A percentile compares a stretch with the other conserved stretches of the same genome.
phyloP scores from a whole-genome alignment of 1,139 yeast species.

The Geotrichum reessii region DNA sequence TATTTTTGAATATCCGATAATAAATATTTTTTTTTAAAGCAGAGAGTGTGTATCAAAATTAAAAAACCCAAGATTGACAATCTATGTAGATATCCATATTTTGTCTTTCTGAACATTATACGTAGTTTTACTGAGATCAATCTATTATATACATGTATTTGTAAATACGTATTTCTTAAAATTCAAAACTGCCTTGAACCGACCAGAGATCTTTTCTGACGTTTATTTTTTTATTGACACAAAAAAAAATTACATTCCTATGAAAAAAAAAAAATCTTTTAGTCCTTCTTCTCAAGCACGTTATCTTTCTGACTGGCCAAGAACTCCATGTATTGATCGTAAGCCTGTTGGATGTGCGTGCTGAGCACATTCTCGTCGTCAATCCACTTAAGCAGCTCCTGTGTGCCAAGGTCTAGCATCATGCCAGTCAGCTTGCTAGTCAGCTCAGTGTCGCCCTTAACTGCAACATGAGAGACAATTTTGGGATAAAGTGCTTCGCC shows the following conservation, averaged over 20 bases:
- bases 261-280: neutral
- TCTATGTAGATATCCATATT: neutral
- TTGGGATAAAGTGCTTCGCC: slow-evolving; percentile 92
- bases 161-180: too few relatives aligned
- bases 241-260: neutral
- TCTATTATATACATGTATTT: too few relatives aligned
- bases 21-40: too few relatives aligned
- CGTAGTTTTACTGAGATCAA: too few relatives aligned
- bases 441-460: slow-evolving; percentile 72
- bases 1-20: too few relatives aligned
- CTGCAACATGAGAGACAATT: slow-evolving; percentile 72
- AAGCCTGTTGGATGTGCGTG: slow-evolving; percentile 84
- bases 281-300: neutral
- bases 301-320: slow-evolving; percentile 6
- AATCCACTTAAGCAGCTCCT: slow-evolving; percentile 76
- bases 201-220: too few relatives aligned
- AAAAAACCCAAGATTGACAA: neutral
- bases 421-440: slow-evolving; percentile 95
- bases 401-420: slow-evolving; percentile 86
- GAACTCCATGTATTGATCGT: slow-evolving; percentile 75
- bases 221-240: neutral
- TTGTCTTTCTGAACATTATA: neutral
- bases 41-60: too few relatives aligned
- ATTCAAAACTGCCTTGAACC: too few relatives aligned
- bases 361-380: slow-evolving; percentile 72